Evolutionary conservation across 768 basidiomycete species (phyloP), one percentile per base, ranked within the genome.

Genomic region (Neoboletus brunneissimus): DNA sequence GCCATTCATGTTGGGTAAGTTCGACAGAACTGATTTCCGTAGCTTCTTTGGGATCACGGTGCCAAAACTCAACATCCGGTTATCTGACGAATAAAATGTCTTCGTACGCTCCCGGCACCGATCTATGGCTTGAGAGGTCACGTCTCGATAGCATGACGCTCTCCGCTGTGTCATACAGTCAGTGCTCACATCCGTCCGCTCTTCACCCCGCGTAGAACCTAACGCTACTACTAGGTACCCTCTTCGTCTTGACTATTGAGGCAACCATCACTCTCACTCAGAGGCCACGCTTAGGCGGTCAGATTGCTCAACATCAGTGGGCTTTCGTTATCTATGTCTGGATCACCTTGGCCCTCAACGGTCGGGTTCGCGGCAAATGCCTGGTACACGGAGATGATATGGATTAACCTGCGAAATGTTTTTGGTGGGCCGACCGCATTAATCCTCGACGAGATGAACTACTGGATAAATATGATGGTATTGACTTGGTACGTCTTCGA

Each of bases 351-450:
- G 9, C 38, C 15, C 49, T 73, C 34, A 5, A 68, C 66, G 1
- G 50, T 75, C 11, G 64, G 61, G 10, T 60, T 68, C 7, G 69
- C 56, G 8, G 55, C 44, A 2, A 66, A 72, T 25, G 56, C 61
- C 3, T 66, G 60, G 38, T 72, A 67, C 53, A 72, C 61, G 51
- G 66, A 57, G 22, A 63, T 68, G 71, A 67, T 72, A n/a, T 76
- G 56, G 60, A 71, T 72, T 22, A 70, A 73, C 37, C 8, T 67
- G 32, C 69, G 72, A 13, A 56, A 58, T 31, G 20, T 52, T 7
- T 40, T 54, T 0, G 60, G 59, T 38, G 60, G 59, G 5, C 52
- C 63, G 5, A 62, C 56, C 13, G 62, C 60, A 35, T 58, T 38
- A 48, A 56, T 63, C 35, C 47, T 53, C 9, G 34, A 50, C 4